Base-by-base conservation (phyloP, 2,329 filamentous ascomycete species). In the Chrysosporium keratinophilum region DNA sequence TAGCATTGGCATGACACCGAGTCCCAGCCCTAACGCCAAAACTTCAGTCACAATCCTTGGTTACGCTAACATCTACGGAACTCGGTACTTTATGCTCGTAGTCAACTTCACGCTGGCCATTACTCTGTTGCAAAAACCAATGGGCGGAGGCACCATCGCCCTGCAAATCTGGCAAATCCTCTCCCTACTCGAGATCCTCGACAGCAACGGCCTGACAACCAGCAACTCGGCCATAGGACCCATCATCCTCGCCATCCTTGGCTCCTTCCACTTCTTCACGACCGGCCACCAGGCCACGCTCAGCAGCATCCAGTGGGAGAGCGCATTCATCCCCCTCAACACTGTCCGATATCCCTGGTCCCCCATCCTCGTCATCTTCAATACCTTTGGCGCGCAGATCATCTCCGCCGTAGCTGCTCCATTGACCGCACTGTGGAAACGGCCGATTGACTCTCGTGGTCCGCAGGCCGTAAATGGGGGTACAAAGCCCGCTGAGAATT, bases 211-310 rank as follows among this genome's bases (percentile, higher is more conserved):
- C 34, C 69, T 82, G 0, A 81, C 83, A 14, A 75, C 79, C 47
- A 83, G 82, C 43, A 72, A 71, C 57, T 71, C 69, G 0, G 77
- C 88, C 5, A 85, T 97, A 62, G 91, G 89, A 0, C 90, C 93
- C 17, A 75, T 93, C 39, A 78, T 94, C 58, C 79, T 97, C 23
- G 91, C 83, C 10, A 73, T 97, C n/a, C 80, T 98, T 0, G 93
- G 90, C 56, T 88, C 86, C 63, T 95, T 91, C 70, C 84, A 96
- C 74, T 98, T 84, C 75, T 98, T 98, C 81, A 96, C 95, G 67
- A 98, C 93, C 0, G 93, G 93, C 57, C 93, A 98, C 69, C 91
- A 97, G 71, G 91, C 91, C 11, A 85, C 83, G 0, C 78, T 95
- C 20, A 80, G 84, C 61, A 87, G 83, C 60, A 91, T 98, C 64